Base-by-base conservation (phyloP, 768 basidiomycete species). In the Megacollybia marginata region DNA sequence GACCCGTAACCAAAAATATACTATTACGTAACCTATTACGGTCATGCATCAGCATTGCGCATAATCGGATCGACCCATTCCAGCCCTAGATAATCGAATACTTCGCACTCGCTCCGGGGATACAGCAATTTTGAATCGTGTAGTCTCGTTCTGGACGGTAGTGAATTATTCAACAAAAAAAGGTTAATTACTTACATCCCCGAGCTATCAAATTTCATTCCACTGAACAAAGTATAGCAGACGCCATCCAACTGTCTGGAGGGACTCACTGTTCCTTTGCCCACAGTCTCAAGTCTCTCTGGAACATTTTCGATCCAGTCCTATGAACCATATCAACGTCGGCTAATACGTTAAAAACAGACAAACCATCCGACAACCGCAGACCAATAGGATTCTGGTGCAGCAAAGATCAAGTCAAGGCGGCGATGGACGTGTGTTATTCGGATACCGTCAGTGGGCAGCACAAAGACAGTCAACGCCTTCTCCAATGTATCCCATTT, bases 281-380 rank as follows among this genome's bases (percentile, higher is more conserved):
- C 78, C 82, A 87, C 12, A 78, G 65, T 53, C 88, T 74, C 46
- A 96, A 63, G 65, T 95, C 93, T 23, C 91, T 71, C 64, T 95
- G 80, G 61, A 96, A 95, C 82, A 91, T 86, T 53, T 79, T 90
- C 5, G 88, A 92, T 1, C 93, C 92, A 5, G 85, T 86, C 88
- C 88, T 89, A 52, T 28, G 23, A 28, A 28, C 23, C 18, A 48
- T 33, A 20, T 34, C 5, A 12, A 38, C 16, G 19, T 15, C 42
- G 43, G 28, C 15, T 2, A 11, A 34, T 16, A n/a, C n/a, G n/a
- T n/a, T n/a, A 5, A 42, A 40, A 49, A 31, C 16, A 48, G 7
- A 59, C 69, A 54, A 46, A 86, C 93, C 93, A 97, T 47, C 94
- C 93, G 23, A 92, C 74, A 1, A 96, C 80, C 0, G 91, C 90